phyloP scores from a whole-genome alignment of 1,284 basidiomycete genomes.

The Retiboletus flavoniger region DNA sequence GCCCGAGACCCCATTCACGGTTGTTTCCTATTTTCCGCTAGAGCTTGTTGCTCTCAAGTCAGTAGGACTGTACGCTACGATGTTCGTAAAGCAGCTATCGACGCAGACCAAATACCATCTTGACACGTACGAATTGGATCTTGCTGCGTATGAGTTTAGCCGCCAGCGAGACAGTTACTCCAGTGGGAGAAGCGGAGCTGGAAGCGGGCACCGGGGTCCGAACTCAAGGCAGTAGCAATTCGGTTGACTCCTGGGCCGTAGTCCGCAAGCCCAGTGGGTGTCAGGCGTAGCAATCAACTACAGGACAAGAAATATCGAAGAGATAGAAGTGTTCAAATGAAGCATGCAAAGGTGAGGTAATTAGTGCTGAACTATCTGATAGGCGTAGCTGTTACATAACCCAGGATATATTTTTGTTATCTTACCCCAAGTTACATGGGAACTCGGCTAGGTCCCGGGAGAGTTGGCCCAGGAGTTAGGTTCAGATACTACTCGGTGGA shows the following conservation, averaged over 20 bases:
- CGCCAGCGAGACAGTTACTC: not conserved
- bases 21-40: not conserved
- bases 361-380: not conserved
- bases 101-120: not conserved
- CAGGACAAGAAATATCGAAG: not conserved
- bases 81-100: constrained; percentile 5
- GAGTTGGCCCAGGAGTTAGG: not conserved
- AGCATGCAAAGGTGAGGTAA: not conserved
- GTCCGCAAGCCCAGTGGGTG: not conserved
- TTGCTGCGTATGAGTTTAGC: not conserved
- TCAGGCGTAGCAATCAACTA: not conserved
- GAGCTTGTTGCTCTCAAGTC: not conserved
- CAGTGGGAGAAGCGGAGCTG: not conserved
- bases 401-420: too few relatives aligned
- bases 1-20: constrained; percentile 16
- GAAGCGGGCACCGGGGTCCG: not conserved
- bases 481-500: too few relatives aligned
- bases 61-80: not conserved
- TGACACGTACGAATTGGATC: constrained; percentile 9
- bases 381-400: constrained; percentile 2
- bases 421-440: not conserved
- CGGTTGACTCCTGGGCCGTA: not conserved
- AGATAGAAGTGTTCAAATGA: not conserved
- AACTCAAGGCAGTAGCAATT: not conserved
- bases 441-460: not conserved